Evolutionary conservation across 208 protist species (phyloP).

Genomic region (Crithidia acanthocephali): DNA sequence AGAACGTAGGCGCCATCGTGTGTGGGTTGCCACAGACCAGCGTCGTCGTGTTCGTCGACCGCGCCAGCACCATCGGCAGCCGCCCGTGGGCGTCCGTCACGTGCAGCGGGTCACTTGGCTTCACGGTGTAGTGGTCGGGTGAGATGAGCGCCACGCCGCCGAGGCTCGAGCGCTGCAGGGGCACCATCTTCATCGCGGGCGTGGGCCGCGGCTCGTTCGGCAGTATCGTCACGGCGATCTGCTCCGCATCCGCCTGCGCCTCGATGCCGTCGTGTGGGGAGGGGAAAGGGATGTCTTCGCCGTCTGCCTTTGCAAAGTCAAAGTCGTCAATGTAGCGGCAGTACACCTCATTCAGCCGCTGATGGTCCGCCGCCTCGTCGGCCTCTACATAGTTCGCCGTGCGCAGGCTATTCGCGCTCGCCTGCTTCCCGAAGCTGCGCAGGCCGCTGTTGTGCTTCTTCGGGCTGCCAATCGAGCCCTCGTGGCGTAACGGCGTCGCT

Average conservation of each 20-base stretch:
- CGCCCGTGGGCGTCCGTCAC: constrained; percentile 12
- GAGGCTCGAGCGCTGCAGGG: constrained; percentile 26
- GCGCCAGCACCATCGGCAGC: constrained; percentile 26
- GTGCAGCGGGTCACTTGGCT: constrained; percentile 11
- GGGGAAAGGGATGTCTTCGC: constrained; percentile 26
- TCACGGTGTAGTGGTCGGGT: constrained; percentile 23
- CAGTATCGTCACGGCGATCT: constrained; percentile 19
- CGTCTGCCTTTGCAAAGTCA: constrained; percentile 18
- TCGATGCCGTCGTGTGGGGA: constrained; percentile 49
- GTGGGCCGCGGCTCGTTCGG: constrained; percentile 17
- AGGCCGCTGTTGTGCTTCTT: constrained; percentile 8
- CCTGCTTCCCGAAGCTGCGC: background rate
- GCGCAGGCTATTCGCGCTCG: background rate
- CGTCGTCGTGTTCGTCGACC: background rate
- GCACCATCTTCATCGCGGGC: constrained; percentile 17
- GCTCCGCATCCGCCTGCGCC: constrained; percentile 35
- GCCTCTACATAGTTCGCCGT: constrained; percentile 13
- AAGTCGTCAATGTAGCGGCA: constrained; percentile 31
- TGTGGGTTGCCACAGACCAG: constrained; percentile 11
- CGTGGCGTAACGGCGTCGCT: background rate
- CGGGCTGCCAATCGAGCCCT: background rate
- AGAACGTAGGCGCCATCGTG: constrained; percentile 7
- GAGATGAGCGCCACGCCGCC: constrained; percentile 34
- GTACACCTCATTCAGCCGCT: constrained; percentile 25
- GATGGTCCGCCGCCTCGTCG: constrained; percentile 5